A percentile compares a stretch with the other conserved stretches of the same genome.
Evolutionary conservation across 306 rosid genomes (phyloP).

Genomic region (Boehmeria nivea): DNA sequence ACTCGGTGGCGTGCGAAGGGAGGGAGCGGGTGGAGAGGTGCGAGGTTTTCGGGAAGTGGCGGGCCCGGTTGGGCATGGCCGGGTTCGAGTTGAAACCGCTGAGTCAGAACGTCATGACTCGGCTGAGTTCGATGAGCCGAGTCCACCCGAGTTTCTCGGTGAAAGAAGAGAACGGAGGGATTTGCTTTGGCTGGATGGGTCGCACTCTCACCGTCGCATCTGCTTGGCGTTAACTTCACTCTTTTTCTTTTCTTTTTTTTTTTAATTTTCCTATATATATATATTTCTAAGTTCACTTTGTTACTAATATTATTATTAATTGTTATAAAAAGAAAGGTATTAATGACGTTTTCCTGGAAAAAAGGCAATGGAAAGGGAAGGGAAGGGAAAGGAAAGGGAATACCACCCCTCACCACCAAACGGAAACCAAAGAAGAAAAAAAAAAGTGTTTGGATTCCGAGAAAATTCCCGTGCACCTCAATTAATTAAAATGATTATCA

Average conservation of each 20-base stretch:
- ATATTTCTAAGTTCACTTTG: slow-evolving; percentile 1
- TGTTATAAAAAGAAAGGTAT: slow-evolving; percentile 35
- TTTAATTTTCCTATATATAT: neutral
- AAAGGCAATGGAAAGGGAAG: slow-evolving; percentile 44
- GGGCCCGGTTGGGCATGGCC: slow-evolving; percentile 92
- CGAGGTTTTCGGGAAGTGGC: slow-evolving; percentile 95
- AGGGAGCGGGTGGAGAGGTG: slow-evolving; percentile 83
- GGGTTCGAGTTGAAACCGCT: slow-evolving; percentile 60
- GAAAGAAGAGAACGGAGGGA: slow-evolving; percentile 71
- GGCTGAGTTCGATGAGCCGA: slow-evolving; percentile 27
- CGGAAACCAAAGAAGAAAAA: slow-evolving; percentile 24
- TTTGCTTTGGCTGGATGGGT: slow-evolving; percentile 82
- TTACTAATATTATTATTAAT: slow-evolving; percentile 22
- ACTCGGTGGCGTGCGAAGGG: slow-evolving; percentile 83
- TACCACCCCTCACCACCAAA: slow-evolving; percentile 20
- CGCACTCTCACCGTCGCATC: slow-evolving; percentile 85
- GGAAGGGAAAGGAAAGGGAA: slow-evolving; percentile 16
- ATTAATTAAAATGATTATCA: slow-evolving; percentile 6
- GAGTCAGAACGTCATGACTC: slow-evolving; percentile 44
- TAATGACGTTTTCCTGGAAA: too few species aligned
- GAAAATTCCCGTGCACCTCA: slow-evolving; percentile 24
- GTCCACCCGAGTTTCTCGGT: slow-evolving; percentile 52
- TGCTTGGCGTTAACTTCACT: slow-evolving; percentile 83
- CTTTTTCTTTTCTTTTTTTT: neutral
- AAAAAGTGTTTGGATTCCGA: slow-evolving; percentile 49